Base-by-base conservation (phyloP, 352 stramenopile species). In the Poterioochromonas sp. region DNA sequence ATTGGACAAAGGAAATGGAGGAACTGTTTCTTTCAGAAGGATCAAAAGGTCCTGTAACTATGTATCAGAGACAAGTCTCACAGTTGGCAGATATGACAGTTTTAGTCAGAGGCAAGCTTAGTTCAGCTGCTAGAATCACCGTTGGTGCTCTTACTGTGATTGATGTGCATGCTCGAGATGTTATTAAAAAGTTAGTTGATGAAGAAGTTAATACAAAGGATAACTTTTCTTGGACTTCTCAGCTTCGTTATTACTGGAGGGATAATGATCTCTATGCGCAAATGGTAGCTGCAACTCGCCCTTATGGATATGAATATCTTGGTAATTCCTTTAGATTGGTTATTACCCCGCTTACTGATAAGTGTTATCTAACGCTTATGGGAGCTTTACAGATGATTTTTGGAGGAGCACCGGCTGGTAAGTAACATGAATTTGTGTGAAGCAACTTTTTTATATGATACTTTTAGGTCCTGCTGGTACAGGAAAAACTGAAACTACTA, bases 281-380 rank as follows among this genome's bases (percentile, higher is more conserved):
- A 77, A 91, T 93, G 73, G 90, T 96, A 39, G 93, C 91, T 35
- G 92, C 91, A 3, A 83, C 88, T 0, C 86, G 92, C 2, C 89
- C 89, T 2, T 97, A 97, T 81, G 93, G 91, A 8, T 98, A 97
- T 81, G 93, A 98, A 82, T 98, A 97, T 82, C 81, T 97, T n/a
- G 93, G 93, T 5, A 97, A 97, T 78, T 95, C 90, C 47, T 96
- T 95, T 62, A 87, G 93, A 11, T 84, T 98, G 0, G 93, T 98
- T 71, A 97, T 98, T 81, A 98, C 93, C 1, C 93, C 93, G 0
- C 81, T 98, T 1, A 98, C 93, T 0, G 93, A 98, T 85, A 91
- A 91, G 22, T 98, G 93, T 81, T 98, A 95, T 87, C 90, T 97
- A 81, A 98, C 93, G 1, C 87, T 98, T 2, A 98, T 94, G 37